Percentiles rank a stretch among this genome's conserved stretches.
phyloP scores from a whole-genome alignment of 2,329 filamentous ascomycete species.

The Colletotrichum limetticola region DNA sequence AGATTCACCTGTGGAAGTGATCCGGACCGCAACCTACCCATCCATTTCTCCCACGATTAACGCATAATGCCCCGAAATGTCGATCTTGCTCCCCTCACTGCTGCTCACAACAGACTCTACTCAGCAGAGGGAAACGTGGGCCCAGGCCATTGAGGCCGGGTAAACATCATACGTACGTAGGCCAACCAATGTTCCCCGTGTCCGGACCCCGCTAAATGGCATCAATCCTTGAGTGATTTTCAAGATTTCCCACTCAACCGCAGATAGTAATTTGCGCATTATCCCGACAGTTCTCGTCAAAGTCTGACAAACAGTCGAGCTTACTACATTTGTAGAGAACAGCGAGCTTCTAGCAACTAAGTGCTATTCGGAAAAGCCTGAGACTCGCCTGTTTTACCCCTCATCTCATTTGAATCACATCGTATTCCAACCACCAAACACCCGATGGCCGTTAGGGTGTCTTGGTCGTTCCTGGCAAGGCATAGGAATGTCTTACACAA shows the following conservation, averaged over 20 bases:
- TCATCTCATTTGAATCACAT: neutral
- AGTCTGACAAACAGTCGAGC: neutral
- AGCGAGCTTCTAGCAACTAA: neutral
- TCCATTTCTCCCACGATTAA: neutral
- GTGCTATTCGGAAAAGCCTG: neutral
- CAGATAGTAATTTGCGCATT: neutral
- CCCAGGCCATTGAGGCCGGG: neutral
- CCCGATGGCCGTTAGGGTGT: slow-evolving; percentile 7
- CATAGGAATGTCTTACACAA: slow-evolving; percentile 4
- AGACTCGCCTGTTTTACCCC: slow-evolving; percentile 1
- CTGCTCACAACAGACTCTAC: neutral
- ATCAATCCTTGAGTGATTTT: neutral
- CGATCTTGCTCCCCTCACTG: neutral
- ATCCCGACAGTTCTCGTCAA: neutral
- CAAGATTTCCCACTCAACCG: neutral
- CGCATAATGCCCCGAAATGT: neutral
- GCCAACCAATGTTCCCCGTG: neutral
- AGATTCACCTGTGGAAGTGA: neutral
- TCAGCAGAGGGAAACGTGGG: neutral
- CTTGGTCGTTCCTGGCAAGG: slow-evolving; percentile 7
- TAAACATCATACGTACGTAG: neutral
- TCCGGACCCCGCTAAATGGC: neutral
- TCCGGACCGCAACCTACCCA: neutral
- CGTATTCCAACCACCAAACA: slow-evolving; percentile 8
- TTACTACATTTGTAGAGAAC: neutral